phyloP scores from a whole-genome alignment of 73 alveolate genomes.

The Paramecium caudatum region DNA sequence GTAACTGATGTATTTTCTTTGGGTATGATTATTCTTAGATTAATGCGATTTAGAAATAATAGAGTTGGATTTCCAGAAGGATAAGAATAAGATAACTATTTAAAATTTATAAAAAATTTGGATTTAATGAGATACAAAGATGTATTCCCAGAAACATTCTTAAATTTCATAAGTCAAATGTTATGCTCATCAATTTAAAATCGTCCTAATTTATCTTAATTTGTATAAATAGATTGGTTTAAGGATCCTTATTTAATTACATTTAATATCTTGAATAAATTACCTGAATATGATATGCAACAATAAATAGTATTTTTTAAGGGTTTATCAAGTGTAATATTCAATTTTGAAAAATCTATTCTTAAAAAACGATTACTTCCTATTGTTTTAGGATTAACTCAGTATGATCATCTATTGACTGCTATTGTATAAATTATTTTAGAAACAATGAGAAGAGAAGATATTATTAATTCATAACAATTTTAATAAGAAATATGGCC shows the following conservation, averaged over 20 bases:
- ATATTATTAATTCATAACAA: background rate
- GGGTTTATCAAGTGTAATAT: constrained; percentile 39
- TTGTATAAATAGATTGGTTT: constrained; percentile 50
- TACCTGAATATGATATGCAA: constrained; percentile 59
- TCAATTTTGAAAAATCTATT: constrained; percentile 39
- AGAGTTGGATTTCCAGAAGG: constrained; percentile 26
- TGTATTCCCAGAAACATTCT: background rate
- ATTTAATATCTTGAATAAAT: constrained; percentile 43
- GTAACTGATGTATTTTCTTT: constrained; percentile 37
- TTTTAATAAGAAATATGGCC: constrained; percentile 66
- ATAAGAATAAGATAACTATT: background rate
- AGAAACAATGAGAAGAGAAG: constrained; percentile 59
- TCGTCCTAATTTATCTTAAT: constrained; percentile 43
- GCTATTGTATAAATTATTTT: constrained; percentile 34
- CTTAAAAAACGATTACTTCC: constrained; percentile 39
- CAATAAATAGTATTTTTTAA: constrained; percentile 56
- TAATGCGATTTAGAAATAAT: constrained; percentile 11
- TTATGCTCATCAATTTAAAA: background rate
- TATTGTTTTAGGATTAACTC: constrained; percentile 20
- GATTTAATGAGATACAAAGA: constrained; percentile 32
- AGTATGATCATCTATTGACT: constrained; percentile 47
- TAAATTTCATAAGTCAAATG: background rate
- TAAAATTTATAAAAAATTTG: constrained; percentile 16
- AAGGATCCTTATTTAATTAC: constrained; percentile 61
- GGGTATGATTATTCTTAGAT: constrained; percentile 42